Evolutionary conservation across 768 basidiomycete genomes (phyloP).

Genomic region (Xerocomellus intermedius): DNA sequence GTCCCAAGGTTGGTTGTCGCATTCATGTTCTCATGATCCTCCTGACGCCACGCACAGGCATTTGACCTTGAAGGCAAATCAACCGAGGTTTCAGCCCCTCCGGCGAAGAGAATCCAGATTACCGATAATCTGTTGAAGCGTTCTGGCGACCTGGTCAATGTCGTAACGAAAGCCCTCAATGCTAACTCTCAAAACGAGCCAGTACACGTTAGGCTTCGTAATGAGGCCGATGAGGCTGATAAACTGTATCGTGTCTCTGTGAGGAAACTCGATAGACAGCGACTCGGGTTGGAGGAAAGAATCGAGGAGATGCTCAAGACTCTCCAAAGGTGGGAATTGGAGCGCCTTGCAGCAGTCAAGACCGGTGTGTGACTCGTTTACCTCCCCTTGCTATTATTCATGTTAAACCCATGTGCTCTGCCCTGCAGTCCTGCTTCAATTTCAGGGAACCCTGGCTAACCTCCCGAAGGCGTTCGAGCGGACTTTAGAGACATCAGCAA

Average conservation of each 20-base stretch:
- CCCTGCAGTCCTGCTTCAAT: slow-evolving; percentile 72
- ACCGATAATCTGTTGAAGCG: slow-evolving; percentile 64
- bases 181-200: slow-evolving; percentile 54
- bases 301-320: slow-evolving; percentile 80
- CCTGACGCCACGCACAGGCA: slow-evolving; percentile 24
- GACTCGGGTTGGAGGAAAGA: slow-evolving; percentile 82
- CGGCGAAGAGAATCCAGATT: slow-evolving; percentile 35
- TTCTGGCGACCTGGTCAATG: slow-evolving; percentile 64
- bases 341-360: slow-evolving; percentile 81
- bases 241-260: slow-evolving; percentile 75
- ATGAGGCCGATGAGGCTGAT: slow-evolving; percentile 82
- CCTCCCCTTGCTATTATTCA: not conserved
- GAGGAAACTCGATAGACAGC: slow-evolving; percentile 78
- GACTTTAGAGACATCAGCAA: slow-evolving; percentile 65
- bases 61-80: slow-evolving; percentile 29
- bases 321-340: slow-evolving; percentile 83
- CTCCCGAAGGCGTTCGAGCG: slow-evolving; percentile 66
- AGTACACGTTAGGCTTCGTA: slow-evolving; percentile 62
- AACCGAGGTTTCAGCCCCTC: slow-evolving; percentile 19
- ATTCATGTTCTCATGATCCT: slow-evolving; percentile 19
- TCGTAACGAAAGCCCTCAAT: slow-evolving; percentile 71
- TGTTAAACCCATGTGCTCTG: not conserved
- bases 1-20: slow-evolving; percentile 58
- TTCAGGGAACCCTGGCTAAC: slow-evolving; percentile 75
- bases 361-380: slow-evolving; percentile 49